Conservation (phyloP, 2,329 filamentous ascomycete species). For the Stachybotrys chartarum region DNA sequence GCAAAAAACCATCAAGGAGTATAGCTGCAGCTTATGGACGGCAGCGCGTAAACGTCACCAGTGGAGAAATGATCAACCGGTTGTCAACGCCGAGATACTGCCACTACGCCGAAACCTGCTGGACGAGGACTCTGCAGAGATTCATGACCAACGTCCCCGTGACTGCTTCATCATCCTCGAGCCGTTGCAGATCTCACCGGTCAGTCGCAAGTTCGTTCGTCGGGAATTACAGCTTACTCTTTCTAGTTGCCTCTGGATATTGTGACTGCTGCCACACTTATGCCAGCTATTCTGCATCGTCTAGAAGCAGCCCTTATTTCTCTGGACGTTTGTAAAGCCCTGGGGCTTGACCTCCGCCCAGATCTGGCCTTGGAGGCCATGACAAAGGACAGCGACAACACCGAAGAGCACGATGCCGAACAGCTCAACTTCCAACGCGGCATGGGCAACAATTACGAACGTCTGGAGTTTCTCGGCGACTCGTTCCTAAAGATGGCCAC, state of each 20-base stretch:
- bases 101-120: conserved; percentile 77
- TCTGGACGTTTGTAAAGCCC: conserved; percentile 60
- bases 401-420: conserved; percentile 61
- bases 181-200: conserved; percentile 67
- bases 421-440: conserved; percentile 70
- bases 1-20: conserved; percentile 65
- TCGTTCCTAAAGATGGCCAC: conserved; percentile 94
- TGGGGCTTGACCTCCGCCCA: conserved; percentile 59
- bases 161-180: conserved; percentile 67
- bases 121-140: conserved; percentile 55
- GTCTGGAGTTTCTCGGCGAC: conserved; percentile 89
- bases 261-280: conserved; percentile 66
- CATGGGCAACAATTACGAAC: conserved; percentile 93
- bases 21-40: conserved; percentile 69
- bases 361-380: conserved; percentile 77
- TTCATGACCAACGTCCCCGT: conserved; percentile 26
- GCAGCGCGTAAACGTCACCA: conserved; percentile 42
- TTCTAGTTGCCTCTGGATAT: conserved; percentile 57
- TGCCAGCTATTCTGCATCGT: conserved; percentile 79
- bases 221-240: conserved; percentile 9
- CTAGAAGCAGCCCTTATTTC: conserved; percentile 77
- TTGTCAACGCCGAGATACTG: conserved; percentile 68
- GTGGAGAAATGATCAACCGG: conserved; percentile 68
- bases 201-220: conserved; percentile 33
- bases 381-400: conserved; percentile 87